Base-by-base conservation (phyloP, 2,329 filamentous ascomycete genomes). In the Phialophora tarda region DNA sequence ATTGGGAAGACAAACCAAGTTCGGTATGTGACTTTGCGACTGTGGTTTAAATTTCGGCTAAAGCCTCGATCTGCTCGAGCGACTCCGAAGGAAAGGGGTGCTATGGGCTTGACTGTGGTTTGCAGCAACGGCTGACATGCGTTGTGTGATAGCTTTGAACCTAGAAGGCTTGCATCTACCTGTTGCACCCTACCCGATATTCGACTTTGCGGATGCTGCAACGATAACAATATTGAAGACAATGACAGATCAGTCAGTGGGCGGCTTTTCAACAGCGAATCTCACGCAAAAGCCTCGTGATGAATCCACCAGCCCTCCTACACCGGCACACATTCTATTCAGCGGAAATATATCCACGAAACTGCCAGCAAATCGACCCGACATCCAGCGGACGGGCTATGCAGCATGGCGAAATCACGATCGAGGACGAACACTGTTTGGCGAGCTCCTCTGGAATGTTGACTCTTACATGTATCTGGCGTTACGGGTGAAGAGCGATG, bases 371-470 rank as follows among this genome's bases (percentile, higher is more conserved):
- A 85, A 94, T 78, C 84, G 85, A 48, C 90, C 89, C n/a, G 84
- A 91, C 44, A 83, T 96, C 51, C 85, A 93, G 73, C 84, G 92
- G 53, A 90, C 88, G 66, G 95, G 95, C 53, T 99, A 94, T 77
- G 93, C 95, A 1, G 95, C 90, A 2, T 99, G 92, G 83, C 86
- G 94, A 65, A 98, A 96, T 23, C 83, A 86, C 57, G 92, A 97
- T 75, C 86, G 89, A 56, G 85, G 85, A 3, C 81, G 87, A 8
- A 96, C 92, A 23, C 78, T 97, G n/a, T 97, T 98, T 74, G 95
- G 95, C 48, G 89, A 89, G 63, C 83, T 91, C 38, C 81, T 92
- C 24, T 97, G 92, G 92, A 90, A 98, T 76, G 89, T 97, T 60
- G 93, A 97, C 74, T 89, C 91, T 2, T 98, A 96, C 79, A 82